phyloP scores from a whole-genome alignment of 148 eudicot species.

The Nepenthes gracilis region DNA sequence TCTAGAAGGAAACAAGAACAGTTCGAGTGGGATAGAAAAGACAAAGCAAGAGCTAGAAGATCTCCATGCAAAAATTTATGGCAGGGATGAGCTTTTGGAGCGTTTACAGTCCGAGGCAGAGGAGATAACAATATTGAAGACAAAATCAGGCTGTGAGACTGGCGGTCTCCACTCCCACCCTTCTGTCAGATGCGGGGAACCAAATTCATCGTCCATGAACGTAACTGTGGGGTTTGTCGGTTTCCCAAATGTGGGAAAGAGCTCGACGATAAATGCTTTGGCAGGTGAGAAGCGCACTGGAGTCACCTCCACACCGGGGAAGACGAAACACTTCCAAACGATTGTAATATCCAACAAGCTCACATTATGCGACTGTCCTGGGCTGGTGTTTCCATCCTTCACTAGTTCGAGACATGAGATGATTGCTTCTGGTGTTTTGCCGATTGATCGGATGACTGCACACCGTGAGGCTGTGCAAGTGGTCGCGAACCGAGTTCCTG shows the following conservation, averaged over 20 bases:
- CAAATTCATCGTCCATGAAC: conserved; percentile 13
- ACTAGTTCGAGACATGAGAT: conserved; percentile 96
- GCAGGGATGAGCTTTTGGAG: conserved; percentile 74
- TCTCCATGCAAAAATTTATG: conserved; percentile 54
- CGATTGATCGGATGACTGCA: conserved; percentile 83
- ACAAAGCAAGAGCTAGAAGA: conserved; percentile 28
- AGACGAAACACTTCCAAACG: conserved; percentile 97
- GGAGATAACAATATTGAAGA: conserved; percentile 52
- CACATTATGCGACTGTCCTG: conserved; percentile 94
- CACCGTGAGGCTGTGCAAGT: conserved; percentile 93
- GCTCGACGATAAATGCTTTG: conserved; percentile 94
- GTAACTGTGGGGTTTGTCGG: conserved; percentile 92
- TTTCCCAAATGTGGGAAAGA: conserved; percentile 94
- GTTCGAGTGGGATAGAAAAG: conserved; percentile 13
- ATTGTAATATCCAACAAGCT: conserved; percentile 75
- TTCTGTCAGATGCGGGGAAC: conserved; percentile 11
- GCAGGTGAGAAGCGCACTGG: conserved; percentile 81
- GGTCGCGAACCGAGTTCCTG: conserved; percentile 67
- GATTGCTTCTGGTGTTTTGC: conserved; percentile 96
- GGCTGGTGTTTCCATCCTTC: conserved; percentile 92
- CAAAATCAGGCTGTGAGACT: conserved; percentile 10
- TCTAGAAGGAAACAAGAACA: conserved; percentile 56
- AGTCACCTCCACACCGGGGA: conserved; percentile 93
- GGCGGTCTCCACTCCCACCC: conserved; percentile 15
- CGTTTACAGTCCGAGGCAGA: conserved; percentile 90